Evolutionary conservation across 495 filamentous ascomycete species (phyloP), one percentile per base, ranked within the genome.

Genomic region (Acidomyces sp.): DNA sequence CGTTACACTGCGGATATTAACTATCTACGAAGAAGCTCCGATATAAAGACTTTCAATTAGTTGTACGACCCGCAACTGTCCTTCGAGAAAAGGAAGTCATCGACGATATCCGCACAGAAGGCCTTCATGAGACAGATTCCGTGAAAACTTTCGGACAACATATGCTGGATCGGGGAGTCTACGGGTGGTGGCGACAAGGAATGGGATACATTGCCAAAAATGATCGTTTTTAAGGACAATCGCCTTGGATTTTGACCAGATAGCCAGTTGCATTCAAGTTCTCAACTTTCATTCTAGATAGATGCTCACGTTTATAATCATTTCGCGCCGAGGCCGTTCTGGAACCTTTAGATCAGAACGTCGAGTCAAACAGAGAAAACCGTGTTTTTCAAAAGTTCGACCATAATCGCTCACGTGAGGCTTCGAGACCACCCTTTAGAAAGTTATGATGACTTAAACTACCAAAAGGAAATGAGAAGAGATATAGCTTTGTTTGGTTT

Each of bases 41-140:
- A 10, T 64, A 64, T 39, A 64, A 64, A 29, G 57, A 64, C 48
- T 64, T 55, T 33, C 61, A 62, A 22, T 42, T 64, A 15, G 55
- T 48, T 7, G 36, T 37, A 6, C 38, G 51, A 15, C 45, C 56
- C 12, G 53, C 48, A 10, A 20, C 20, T 17, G 41, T 43, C 10
- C 21, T 32, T 16, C 18, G 11, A 30, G 46, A 45, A 17, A 11
- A 20, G n/a, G 16, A 6, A 6, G 18, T 17, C 23, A 30, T 5
- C 10, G 10, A 10, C 17, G 24, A 23, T 17, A 40, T 33, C 6
- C 11, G 23, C 18, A 1, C 22, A 20, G 1, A 34, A 21, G 43
- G 56, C 18, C 34, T 62, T 3, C 19, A 51, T n/a, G 60, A 63
- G 34, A 41, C 52, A 0, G 40, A 49, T 5, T 55, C 55, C 11